These are phyloP conservation scores for Ichthyophthirius multifiliis DNA, from an alignment of 169 alveolate genomes.

Conservation along the genomic window DNA sequence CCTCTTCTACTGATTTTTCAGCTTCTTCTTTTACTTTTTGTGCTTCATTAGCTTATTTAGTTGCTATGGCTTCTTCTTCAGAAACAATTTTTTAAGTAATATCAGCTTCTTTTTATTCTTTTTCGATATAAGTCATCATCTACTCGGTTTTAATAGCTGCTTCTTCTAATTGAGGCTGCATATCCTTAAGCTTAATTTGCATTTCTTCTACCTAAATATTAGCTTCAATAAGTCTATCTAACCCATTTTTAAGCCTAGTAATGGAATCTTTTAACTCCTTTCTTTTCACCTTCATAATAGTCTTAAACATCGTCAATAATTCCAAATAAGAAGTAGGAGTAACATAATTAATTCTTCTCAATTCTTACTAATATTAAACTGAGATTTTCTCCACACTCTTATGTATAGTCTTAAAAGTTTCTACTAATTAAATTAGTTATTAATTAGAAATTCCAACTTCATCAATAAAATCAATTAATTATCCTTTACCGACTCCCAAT, in stretches of 20 bases:
- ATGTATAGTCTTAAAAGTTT: slow-evolving; percentile 87
- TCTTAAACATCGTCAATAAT: slow-evolving; percentile 63
- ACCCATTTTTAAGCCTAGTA: slow-evolving; percentile 69
- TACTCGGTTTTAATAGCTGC: slow-evolving; percentile 61
- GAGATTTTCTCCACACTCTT: slow-evolving; percentile 88
- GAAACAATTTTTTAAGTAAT: slow-evolving; percentile 58
- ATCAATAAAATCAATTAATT: slow-evolving; percentile 52
- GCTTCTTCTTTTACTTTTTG: slow-evolving; percentile 70
- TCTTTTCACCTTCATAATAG: slow-evolving; percentile 51
- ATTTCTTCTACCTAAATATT: slow-evolving; percentile 58
- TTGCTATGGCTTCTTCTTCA: slow-evolving; percentile 67
- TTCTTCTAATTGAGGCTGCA: slow-evolving; percentile 89
- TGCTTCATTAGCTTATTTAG: slow-evolving; percentile 67
- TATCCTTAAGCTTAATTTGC: slow-evolving; percentile 47
- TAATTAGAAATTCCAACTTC: slow-evolving; percentile 34
- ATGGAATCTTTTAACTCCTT: slow-evolving; percentile 56
- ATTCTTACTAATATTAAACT: slow-evolving; percentile 70
- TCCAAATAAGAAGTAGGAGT: slow-evolving; percentile 83
- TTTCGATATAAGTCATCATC: slow-evolving; percentile 85
- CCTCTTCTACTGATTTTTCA: slow-evolving; percentile 77
- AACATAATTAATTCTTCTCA: slow-evolving; percentile 67
- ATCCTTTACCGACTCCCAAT: slow-evolving; percentile 68
- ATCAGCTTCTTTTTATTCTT: slow-evolving; percentile 90
- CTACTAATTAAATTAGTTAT: slow-evolving; percentile 62
- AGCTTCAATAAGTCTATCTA: slow-evolving; percentile 79